These are phyloP conservation scores for Aspergillus flavus DNA, from an alignment of 2,329 filamentous ascomycete genomes.

Conservation along the genomic window DNA sequence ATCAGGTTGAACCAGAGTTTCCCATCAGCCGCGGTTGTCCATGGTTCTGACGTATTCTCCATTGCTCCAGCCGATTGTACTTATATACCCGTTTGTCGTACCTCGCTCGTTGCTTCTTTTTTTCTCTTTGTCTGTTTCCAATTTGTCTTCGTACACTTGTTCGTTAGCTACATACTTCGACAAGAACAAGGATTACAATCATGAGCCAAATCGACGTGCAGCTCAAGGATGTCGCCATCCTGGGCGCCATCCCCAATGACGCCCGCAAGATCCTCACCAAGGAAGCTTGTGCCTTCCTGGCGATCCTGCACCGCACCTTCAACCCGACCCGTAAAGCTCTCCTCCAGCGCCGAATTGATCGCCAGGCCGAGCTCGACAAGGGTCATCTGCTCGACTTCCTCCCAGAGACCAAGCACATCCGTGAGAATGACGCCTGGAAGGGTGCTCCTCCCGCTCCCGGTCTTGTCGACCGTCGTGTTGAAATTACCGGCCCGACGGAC, in stretches of 20 bases:
- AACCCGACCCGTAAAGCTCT: conserved; percentile 85
- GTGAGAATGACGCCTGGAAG: conserved; percentile 91
- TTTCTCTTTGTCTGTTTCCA: conserved; percentile 11
- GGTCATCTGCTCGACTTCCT: conserved; percentile 90
- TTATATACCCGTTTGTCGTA: conserved; percentile 3
- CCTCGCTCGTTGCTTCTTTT: not conserved
- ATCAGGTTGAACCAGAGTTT: conserved; percentile 6
- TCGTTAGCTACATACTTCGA: conserved; percentile 8
- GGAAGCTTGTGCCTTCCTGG: conserved; percentile 86
- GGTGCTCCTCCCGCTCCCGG: conserved; percentile 89
- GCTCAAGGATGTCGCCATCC: conserved; percentile 85
- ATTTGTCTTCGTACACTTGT: not conserved
- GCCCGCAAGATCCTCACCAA: conserved; percentile 91
- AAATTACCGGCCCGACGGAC: conserved; percentile 97
- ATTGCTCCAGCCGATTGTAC: conserved; percentile 11
- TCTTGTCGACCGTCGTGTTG: conserved; percentile 87
- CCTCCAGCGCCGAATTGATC: conserved; percentile 79
- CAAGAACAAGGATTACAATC: not conserved
- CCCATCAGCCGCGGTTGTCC: conserved; percentile 28
- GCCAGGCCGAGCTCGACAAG: conserved; percentile 91
- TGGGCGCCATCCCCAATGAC: conserved; percentile 74
- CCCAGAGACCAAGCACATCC: conserved; percentile 91
- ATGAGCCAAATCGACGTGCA: conserved; percentile 76
- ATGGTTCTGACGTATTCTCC: conserved; percentile 22
- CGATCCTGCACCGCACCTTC: conserved; percentile 92